A percentile compares a stretch with the other conserved stretches of the same genome.
Evolutionary conservation across 345 rosid species (phyloP).

Genomic region (Clarkia xantiana): DNA sequence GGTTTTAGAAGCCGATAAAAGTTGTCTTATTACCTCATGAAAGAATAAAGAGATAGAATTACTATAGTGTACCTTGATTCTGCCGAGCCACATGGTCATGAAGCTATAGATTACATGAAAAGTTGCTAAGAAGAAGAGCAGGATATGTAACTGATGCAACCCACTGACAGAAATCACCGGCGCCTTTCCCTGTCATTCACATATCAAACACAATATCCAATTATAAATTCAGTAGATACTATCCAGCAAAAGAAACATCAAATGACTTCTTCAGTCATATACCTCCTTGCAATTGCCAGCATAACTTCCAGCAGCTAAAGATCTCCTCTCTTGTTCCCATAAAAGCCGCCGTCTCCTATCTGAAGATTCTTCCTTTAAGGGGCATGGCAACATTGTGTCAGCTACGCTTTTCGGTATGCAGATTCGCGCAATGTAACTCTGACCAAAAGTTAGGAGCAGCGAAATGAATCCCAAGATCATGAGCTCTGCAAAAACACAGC

Average conservation of each 20-base stretch:
- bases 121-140: conserved; percentile 83
- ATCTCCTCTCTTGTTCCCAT: conserved; percentile 35
- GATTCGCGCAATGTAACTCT: conserved; percentile 38
- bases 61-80: conserved; percentile 52
- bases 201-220: not conserved
- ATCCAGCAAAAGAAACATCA: too few species aligned
- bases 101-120: conserved; percentile 69
- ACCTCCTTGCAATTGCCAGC: conserved; percentile 40
- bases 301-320: conserved; percentile 21
- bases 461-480: conserved; percentile 95
- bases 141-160: conserved; percentile 77
- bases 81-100: conserved; percentile 77
- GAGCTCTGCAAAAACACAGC: conserved; percentile 43
- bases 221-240: not conserved
- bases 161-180: conserved; percentile 59
- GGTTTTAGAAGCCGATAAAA: conserved; percentile 2
- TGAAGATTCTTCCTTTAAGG: conserved; percentile 4
- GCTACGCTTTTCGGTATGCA: conserved; percentile 53
- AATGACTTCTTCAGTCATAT: conserved; percentile 7
- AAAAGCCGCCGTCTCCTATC: not conserved
- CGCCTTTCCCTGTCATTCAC: conserved; percentile 40
- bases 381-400: conserved; percentile 63
- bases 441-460: conserved; percentile 64
- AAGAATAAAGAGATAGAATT: not conserved
- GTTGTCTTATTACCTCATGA: not conserved